These are phyloP conservation scores for Trichoderma breve DNA, from an alignment of 2,329 filamentous ascomycete species.

Conservation along the genomic window DNA sequence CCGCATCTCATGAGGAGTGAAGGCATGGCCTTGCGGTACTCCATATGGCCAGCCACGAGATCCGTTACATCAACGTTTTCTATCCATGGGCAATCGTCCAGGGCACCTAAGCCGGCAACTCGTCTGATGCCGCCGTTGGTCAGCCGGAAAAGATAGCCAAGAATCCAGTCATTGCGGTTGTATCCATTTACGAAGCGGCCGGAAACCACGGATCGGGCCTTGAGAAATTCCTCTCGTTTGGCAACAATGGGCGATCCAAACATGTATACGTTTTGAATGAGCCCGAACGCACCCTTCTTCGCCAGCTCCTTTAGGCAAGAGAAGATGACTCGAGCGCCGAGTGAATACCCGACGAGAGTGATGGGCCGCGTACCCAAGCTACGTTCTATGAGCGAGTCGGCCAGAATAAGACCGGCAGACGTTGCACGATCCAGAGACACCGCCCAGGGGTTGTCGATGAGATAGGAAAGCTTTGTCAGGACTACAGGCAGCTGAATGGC, in stretches of 20 bases:
- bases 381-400: constrained; percentile 87
- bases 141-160: constrained; percentile 92
- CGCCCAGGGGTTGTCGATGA: constrained; percentile 98
- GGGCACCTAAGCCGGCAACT: constrained; percentile 76
- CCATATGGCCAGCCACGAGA: constrained; percentile 89
- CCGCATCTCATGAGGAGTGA: constrained; percentile 81
- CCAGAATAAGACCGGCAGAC: constrained; percentile 84
- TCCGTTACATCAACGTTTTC: constrained; percentile 90
- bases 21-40: constrained; percentile 91
- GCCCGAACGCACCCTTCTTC: constrained; percentile 75
- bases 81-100: constrained; percentile 73
- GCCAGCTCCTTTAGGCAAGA: constrained; percentile 85
- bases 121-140: constrained; percentile 89
- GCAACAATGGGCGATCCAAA: constrained; percentile 91
- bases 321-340: constrained; percentile 90
- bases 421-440: constrained; percentile 92
- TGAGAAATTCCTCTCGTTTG: constrained; percentile 85
- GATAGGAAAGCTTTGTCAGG: constrained; percentile 87
- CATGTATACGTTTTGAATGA: constrained; percentile 92
- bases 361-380: constrained; percentile 89
- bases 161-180: constrained; percentile 93
- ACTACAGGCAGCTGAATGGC: constrained; percentile 89
- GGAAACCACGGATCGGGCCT: constrained; percentile 76
- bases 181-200: constrained; percentile 96
- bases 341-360: constrained; percentile 90